Evolutionary conservation across 805 yeast genomes (phyloP), one percentile per base, ranked within the genome.

Genomic region (Candida caryicola): DNA sequence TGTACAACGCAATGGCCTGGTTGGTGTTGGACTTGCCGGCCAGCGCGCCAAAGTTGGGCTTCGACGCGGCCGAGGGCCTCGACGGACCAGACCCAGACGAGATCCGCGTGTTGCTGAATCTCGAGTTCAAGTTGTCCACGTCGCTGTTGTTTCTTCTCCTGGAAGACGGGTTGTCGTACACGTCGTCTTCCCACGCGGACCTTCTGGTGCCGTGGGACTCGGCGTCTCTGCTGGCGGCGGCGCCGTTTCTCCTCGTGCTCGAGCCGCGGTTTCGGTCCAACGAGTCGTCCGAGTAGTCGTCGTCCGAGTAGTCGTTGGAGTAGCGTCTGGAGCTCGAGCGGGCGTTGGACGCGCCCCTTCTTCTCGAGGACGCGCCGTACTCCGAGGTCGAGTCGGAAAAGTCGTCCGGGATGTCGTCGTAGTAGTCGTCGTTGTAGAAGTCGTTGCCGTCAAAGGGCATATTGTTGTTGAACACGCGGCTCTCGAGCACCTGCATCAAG

Each of bases 1-100:
- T 74, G 64, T 76, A 91, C 47, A 89, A 69, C 0, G 99, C 99
- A 43, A 88, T 82, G 1, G 96, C 99, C 60, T 88, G 90, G 47
- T 79, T 82, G 4, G 83, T 73, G 29, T 59, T 61, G 12, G 71
- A 36, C 33, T 60, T 64, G 23, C 57, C 48, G 19, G 54, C 53
- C 48, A 51, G 47, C 4, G 59, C 54, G 36, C 76, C 68, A 44
- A 67, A 66, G 44, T 60, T 59, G 16, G 73, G 71, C 42, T 67
- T 69, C n/a, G 62, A 50, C 14, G 69, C 47, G 2, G 66, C 44
- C 9, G 69, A 55, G 9, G 72, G 70, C 31, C 76, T 63, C 29
- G 51, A 38, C 18, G 61, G 50, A 13, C 33, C 40, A 12, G 21
- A 12, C 30, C 49, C 45, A 14, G 48, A 39, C 4, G 60, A 51